Evolutionary conservation across 2,329 filamentous ascomycete species (phyloP).

Genomic region (Stemphylium beticola): DNA sequence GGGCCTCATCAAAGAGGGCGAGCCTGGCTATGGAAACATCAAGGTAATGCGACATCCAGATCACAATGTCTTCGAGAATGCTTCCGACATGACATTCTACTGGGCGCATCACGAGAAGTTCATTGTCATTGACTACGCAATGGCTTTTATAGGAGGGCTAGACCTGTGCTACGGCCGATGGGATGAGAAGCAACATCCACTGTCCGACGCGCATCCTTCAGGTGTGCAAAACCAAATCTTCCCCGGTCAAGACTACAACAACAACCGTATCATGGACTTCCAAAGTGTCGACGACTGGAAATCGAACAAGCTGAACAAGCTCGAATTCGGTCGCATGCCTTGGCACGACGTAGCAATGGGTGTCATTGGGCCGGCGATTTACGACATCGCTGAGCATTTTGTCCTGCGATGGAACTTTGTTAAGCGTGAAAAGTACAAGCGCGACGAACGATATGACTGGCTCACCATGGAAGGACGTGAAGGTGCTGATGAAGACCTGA

Average conservation of each 20-base stretch:
- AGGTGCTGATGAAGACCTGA: slow-evolving; percentile 79
- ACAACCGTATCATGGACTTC: slow-evolving; percentile 96
- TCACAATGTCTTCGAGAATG: slow-evolving; percentile 93
- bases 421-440: slow-evolving; percentile 98
- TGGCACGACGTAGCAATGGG: slow-evolving; percentile 98
- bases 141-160: slow-evolving; percentile 92
- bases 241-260: slow-evolving; percentile 97
- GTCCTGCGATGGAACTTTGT: slow-evolving; percentile 94
- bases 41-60: slow-evolving; percentile 88
- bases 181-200: slow-evolving; percentile 84
- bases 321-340: slow-evolving; percentile 92
- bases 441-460: slow-evolving; percentile 84
- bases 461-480: slow-evolving; percentile 77
- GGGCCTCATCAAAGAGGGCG: slow-evolving; percentile 79
- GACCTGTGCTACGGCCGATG: slow-evolving; percentile 96
- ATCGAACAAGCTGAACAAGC: slow-evolving; percentile 88
- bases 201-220: slow-evolving; percentile 86
- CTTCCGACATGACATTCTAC: slow-evolving; percentile 94
- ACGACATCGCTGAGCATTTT: slow-evolving; percentile 96
- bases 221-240: slow-evolving; percentile 84
- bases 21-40: slow-evolving; percentile 86
- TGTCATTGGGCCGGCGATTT: slow-evolving; percentile 84
- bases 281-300: slow-evolving; percentile 91
- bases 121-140: slow-evolving; percentile 87
- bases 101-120: slow-evolving; percentile 99